Evolutionary conservation across 2,329 filamentous ascomycete genomes (phyloP), one percentile per base, ranked within the genome.

Genomic region (Fusarium haematococcum): DNA sequence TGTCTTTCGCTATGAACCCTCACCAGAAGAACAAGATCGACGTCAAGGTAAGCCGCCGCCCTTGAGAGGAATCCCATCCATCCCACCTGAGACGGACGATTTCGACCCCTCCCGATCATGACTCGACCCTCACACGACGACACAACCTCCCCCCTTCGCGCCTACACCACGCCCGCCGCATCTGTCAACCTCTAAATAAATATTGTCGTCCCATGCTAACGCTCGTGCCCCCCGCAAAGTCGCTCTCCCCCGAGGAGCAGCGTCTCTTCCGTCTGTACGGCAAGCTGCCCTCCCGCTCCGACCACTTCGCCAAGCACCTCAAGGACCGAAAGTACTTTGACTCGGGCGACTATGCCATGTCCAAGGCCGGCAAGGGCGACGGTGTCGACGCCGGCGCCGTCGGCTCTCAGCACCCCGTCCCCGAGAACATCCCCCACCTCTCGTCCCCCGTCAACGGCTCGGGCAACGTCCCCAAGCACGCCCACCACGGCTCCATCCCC

Each of bases 301-400:
- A 98, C 84, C 91, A 98, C 80, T 92, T 98, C 79, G 95, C 97
- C 88, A 98, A 98, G 88, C 97, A 98, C 83, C 91, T 98, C 82
- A 98, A 98, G 90, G 97, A 98, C 84, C 95, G 97, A 88, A 99
- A 97, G 87, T 98, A 98, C 87, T 98, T 98, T 85, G 95, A 98
- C 87, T 97, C 94, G 70, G 95, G 95, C 81, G 95, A 98, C 87
- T 98, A 98, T 81, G 95, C 95, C 81, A 94, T 98, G 86, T 96
- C 94, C 84, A 98, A 98, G 88, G 97, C 97, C 69, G 97, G 97
- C 85, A 98, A 98, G 87, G 95, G 95, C 83, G 94, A 95, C 81
- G 94, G 97, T 81, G 93, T 97, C 80, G 96, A 97, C 81, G 94
- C 97, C 70, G 97, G 96, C 81, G 93, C 93, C 80, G 94, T 99